Percentiles rank a stretch among this genome's conserved stretches.
Conservation (phyloP, 169 alveolate species). For the Eimeria brunetti region DNA sequence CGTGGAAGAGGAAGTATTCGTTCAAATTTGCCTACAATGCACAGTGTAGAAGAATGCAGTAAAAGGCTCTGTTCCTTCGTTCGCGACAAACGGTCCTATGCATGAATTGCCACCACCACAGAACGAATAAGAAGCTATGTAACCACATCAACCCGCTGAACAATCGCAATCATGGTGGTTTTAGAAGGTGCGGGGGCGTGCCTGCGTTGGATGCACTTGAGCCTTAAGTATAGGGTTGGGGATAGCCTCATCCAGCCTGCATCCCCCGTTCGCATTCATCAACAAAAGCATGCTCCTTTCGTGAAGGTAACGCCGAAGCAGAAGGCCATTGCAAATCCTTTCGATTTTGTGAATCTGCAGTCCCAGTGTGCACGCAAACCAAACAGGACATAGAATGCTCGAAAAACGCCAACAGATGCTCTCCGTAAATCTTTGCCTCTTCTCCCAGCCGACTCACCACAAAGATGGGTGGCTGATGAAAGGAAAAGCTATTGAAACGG, state of each 20-base stretch:
- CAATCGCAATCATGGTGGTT: neutral
- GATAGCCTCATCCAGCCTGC: constrained; percentile 60
- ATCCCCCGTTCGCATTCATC: constrained; percentile 59
- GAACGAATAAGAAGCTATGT: neutral
- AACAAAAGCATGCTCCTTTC: constrained; percentile 70
- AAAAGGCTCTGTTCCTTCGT: neutral
- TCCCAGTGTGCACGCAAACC: neutral
- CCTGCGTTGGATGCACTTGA: constrained; percentile 75
- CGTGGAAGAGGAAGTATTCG: constrained; percentile 80
- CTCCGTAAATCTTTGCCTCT: neutral
- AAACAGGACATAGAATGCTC: neutral
- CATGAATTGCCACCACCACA: neutral
- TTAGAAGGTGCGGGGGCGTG: neutral
- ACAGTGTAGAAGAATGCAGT: neutral
- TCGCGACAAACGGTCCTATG: neutral
- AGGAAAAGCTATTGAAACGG: constrained; percentile 66
- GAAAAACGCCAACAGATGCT: neutral
- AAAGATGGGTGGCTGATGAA: constrained; percentile 75
- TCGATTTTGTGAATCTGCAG: constrained; percentile 70
- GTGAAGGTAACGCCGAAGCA: constrained; percentile 78
- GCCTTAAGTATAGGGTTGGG: constrained; percentile 71
- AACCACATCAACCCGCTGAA: neutral
- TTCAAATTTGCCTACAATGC: constrained; percentile 67
- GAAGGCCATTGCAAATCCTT: constrained; percentile 55
- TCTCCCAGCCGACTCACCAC: constrained; percentile 34